Conservation (phyloP, 2,329 filamentous ascomycete genomes). For the Fusarium miscanthi region DNA sequence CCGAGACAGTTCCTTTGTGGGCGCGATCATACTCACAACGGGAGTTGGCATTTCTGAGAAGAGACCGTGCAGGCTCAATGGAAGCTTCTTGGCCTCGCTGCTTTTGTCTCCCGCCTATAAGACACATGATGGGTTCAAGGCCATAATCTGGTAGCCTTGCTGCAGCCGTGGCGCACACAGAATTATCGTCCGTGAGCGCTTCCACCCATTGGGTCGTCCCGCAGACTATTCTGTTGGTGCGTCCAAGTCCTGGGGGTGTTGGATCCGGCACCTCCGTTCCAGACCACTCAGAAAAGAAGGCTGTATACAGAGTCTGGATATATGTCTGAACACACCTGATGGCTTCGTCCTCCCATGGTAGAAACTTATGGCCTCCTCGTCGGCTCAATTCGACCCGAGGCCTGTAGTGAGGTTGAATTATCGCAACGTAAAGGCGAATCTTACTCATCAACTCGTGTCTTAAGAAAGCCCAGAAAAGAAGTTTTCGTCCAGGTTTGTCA, state of each 20-base stretch:
- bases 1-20: background rate
- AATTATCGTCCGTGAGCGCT: background rate
- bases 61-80: background rate
- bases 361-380: background rate
- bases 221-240: background rate
- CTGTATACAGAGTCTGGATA: background rate
- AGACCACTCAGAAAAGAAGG: background rate
- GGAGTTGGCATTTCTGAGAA: background rate
- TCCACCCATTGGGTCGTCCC: background rate
- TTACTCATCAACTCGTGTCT: slow-evolving; percentile 3
- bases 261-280: background rate
- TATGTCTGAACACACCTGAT: background rate
- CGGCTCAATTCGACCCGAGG: background rate
- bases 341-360: background rate
- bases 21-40: background rate
- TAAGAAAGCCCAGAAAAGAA: slow-evolving; percentile 5
- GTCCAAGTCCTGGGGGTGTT: background rate
- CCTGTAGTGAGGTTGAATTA: background rate
- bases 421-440: background rate
- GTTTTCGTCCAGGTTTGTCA: background rate
- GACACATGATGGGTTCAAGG: background rate
- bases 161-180: background rate
- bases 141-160: background rate
- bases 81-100: background rate
- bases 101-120: background rate